A percentile compares a stretch with the other conserved stretches of the same genome.
Conservation (phyloP, 140 eudicot genomes). For the Cichorium intybus region DNA sequence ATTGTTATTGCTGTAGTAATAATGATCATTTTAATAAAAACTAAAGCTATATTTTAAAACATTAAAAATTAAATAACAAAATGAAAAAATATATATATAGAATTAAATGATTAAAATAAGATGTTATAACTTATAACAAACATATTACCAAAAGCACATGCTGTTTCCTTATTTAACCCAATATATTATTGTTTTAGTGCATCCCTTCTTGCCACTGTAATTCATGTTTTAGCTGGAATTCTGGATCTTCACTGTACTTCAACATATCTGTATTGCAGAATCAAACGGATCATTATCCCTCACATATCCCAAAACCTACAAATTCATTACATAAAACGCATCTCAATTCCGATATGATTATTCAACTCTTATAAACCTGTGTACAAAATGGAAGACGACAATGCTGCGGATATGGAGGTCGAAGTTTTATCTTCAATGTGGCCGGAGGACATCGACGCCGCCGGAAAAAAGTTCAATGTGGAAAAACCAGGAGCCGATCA, state of each 20-base stretch:
- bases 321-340: constrained; percentile 7
- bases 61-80: too few species aligned
- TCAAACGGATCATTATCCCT: background rate
- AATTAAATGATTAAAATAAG: too few species aligned
- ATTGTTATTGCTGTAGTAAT: too few species aligned
- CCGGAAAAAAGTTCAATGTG: constrained; percentile 55
- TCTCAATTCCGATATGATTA: constrained; percentile 11
- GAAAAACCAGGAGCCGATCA: constrained; percentile 59
- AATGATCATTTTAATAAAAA: too few species aligned
- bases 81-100: too few species aligned
- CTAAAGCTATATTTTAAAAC: too few species aligned
- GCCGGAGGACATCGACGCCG: constrained; percentile 79
- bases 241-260: background rate
- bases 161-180: too few species aligned
- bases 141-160: too few species aligned
- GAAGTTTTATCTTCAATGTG: constrained; percentile 73
- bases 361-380: constrained; percentile 27
- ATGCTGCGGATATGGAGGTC: constrained; percentile 53
- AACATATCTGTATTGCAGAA: constrained; percentile 17
- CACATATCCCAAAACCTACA: constrained; percentile 5
- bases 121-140: too few species aligned
- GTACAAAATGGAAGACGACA: constrained; percentile 44
- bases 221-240: background rate
- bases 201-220: background rate
- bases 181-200: too few species aligned